These are phyloP conservation scores for Pseudonitzschia pungens DNA, from an alignment of 108 stramenopile species.

Conservation along the genomic window DNA sequence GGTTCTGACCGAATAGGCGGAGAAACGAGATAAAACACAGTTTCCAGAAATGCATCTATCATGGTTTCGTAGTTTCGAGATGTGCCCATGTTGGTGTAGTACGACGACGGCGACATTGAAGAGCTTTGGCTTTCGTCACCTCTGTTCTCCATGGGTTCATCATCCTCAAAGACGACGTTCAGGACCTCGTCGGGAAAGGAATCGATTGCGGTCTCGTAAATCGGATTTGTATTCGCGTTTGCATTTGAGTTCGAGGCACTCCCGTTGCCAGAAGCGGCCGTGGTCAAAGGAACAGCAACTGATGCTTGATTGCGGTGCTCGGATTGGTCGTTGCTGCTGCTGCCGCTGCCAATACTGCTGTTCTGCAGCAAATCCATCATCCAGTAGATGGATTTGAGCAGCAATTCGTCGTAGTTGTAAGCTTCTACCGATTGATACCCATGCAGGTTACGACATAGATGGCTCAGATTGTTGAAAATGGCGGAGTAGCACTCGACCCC, in stretches of 20 bases:
- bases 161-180: not conserved
- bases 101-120: too few species aligned
- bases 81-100: not conserved
- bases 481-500: not conserved
- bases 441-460: not conserved
- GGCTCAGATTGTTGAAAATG: not conserved
- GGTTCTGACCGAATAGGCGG: not conserved
- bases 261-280: not conserved
- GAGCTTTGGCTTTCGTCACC: not conserved
- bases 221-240: not conserved
- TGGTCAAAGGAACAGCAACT: not conserved
- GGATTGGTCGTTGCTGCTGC: not conserved
- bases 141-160: not conserved
- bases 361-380: not conserved
- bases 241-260: too few species aligned
- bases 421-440: not conserved
- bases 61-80: not conserved
- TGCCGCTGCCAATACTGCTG: not conserved
- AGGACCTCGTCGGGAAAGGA: not conserved
- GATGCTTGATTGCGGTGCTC: not conserved
- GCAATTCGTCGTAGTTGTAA: not conserved
- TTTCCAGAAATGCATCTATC: constrained; percentile 2
- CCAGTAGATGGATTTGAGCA: constrained; percentile 4
- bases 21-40: not conserved
- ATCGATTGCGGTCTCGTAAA: not conserved